Base-by-base conservation (phyloP, 192 early-diverging fungal genomes). In the Coemansia sp. region DNA sequence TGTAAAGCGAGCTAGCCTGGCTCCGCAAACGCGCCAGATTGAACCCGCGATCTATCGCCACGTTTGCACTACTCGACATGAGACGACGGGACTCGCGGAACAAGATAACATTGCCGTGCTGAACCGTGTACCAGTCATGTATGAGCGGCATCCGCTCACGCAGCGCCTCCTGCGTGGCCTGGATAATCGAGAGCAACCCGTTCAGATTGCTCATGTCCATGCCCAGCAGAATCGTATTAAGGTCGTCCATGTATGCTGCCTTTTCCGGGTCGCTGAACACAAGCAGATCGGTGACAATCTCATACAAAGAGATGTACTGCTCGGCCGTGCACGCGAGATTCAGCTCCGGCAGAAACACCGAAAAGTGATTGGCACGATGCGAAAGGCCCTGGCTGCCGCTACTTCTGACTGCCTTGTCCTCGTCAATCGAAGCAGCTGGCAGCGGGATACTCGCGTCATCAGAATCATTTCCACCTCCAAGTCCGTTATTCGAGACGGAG, bases 211-310 rank as follows among this genome's bases (percentile, higher is more conserved):
- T 83, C 84, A 90, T 87, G 75, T 96, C 92, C 41, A 91, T 88
- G 12, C 92, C 90, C 52, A 95, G 77, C 63, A 90, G 78, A 63
- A 93, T 93, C 42, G 92, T 91, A 45, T 88, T 86, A 12, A 95
- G 72, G 26, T 88, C 81, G 51, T 90, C 90, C 52, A 84, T 77
- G 15, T 92, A 85, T 42, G 90, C 89, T 26, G 90, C 91, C 57
- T 88, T 87, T 0, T 85, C 86, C 7, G 95, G 92, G 66, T 95
- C 95, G 21, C 87, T 88, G 64, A 94, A 96, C 16, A 94, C 86
- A 10, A 96, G 77, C 21, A 96, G 83, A 54, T 94, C 91, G 0
- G 82, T 86, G 21, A 93, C 88, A 15, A 92, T 87, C 68, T 95
- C 87, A 61, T 87, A 85, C 4, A 94, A 77, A 1, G 88, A 78